Conservation (phyloP, 805 yeast species). For the Debaryomyces hansenii region DNA sequence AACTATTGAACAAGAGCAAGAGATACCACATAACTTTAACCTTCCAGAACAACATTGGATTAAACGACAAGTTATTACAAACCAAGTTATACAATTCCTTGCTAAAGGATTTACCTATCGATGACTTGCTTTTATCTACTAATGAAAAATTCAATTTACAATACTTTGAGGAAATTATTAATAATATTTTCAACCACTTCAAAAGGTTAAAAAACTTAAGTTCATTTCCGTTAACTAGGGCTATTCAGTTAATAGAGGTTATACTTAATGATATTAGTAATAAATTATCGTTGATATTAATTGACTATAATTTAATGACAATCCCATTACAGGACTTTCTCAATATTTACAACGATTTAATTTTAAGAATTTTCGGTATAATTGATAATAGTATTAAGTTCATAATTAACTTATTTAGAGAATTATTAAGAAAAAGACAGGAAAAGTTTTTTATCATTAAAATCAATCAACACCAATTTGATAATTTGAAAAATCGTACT, state of each 20-base stretch:
- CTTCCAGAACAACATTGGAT: constrained; percentile 68
- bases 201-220: constrained; percentile 54
- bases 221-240: constrained; percentile 63
- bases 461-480: constrained; percentile 44
- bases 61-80: constrained; percentile 51
- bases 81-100: constrained; percentile 62
- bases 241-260: constrained; percentile 65
- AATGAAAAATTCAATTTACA: constrained; percentile 31
- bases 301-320: constrained; percentile 43
- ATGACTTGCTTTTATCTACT: constrained; percentile 39
- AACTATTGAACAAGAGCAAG: constrained; percentile 64
- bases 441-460: constrained; percentile 69
- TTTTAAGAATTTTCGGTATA: constrained; percentile 36
- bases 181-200: constrained; percentile 56
- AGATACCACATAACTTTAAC: constrained; percentile 79
- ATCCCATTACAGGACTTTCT: constrained; percentile 41
- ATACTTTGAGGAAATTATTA: constrained; percentile 46
- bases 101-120: constrained; percentile 68
- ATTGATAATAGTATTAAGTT: constrained; percentile 67
- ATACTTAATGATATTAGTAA: constrained; percentile 56
- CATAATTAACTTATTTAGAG: constrained; percentile 67
- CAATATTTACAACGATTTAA: constrained; percentile 14
- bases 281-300: constrained; percentile 41
- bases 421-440: constrained; percentile 67
- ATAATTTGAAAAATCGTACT: constrained; percentile 42